Evolutionary conservation across 768 basidiomycete species (phyloP), one percentile per base, ranked within the genome.

Genomic region (Inosperma sp.): DNA sequence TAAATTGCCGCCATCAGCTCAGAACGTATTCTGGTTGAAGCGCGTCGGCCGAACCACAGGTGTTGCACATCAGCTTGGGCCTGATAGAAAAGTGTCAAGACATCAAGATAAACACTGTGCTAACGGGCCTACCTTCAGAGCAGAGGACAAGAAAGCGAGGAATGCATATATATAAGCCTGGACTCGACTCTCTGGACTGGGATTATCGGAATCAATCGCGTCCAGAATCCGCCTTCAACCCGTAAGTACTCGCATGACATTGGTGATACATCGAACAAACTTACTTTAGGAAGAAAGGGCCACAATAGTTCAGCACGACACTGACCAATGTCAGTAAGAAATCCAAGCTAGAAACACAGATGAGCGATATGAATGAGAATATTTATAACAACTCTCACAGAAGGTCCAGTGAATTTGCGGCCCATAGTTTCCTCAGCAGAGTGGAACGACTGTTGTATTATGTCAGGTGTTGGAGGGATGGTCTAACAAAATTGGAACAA

Each of bases 1-100:
- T 93, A 95, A 46, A 95, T 88, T 2, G 83, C 69, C 0, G 88
- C 83, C 83, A 90, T 93, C 14, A 94, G 76, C 67, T 88, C 87
- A 10, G 78, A 77, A 7, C 88, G 82, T 3, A 90, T 81, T 19
- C 88, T 76, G 1, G 84, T 85, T 0, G 74, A 63, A 1, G 82
- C 88, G n/a, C 90, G 81, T 36, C 93, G 80, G 17, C 85, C 83
- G 49, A 78, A 82, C 88, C 88, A 93, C 12, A 90, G 72, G 62
- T 88, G 87, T 51, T 86, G 83, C 3, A 84, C 68, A 57, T 91
- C 86, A 2, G 82, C 72, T 68, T 88, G 72, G 0, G 79, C 77
- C 76, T 82, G 48, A 36, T 23, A 49, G 30, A 40, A n/a, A n/a
- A 17, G 6, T 5, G 21, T 34, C 22, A 4, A 36, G 17, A 5